Evolutionary conservation across 371 early-diverging fungal genomes (phyloP).

Genomic region (Blyttiomyces sp.): DNA sequence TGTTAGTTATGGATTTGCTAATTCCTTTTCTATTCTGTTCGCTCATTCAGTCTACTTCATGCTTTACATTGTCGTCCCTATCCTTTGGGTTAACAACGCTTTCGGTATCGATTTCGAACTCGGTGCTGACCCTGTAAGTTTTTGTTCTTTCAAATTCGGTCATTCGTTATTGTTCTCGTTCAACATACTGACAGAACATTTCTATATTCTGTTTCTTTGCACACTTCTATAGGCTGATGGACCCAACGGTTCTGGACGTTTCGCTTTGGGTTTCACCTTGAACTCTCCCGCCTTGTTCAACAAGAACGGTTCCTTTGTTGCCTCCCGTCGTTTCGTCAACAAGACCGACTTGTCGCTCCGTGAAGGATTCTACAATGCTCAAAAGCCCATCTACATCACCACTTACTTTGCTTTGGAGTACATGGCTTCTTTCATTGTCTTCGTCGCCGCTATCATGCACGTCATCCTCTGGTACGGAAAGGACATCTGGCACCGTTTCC

Average conservation of each 20-base stretch:
- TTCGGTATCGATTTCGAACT: constrained; percentile 17
- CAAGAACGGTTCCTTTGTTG: not conserved
- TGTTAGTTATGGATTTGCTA: not conserved
- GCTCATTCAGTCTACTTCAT: constrained; percentile 5
- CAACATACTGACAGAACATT: too few species aligned
- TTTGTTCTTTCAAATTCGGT: not conserved
- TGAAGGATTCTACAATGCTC: constrained; percentile 6
- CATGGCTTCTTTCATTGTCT: constrained; percentile 14
- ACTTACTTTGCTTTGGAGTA: constrained; percentile 26
- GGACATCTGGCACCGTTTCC: constrained; percentile 24
- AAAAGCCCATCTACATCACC: constrained; percentile 21
- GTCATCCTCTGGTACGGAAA: constrained; percentile 33
- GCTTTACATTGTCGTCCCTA: constrained; percentile 7
- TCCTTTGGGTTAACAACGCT: constrained; percentile 12
- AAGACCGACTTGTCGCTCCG: constrained; percentile 2
- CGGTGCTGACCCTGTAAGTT: constrained; percentile 18
- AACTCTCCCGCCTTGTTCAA: constrained; percentile 13
- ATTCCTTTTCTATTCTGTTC: not conserved
- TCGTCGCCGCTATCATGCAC: constrained; percentile 30
- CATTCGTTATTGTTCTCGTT: not conserved
- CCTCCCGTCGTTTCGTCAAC: not conserved
- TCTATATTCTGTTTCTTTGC: not conserved
- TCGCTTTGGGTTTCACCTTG: constrained; percentile 2
- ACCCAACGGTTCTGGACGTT: not conserved
- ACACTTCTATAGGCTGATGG: not conserved